Evolutionary conservation across 768 basidiomycete genomes (phyloP), one percentile per base, ranked within the genome.

Genomic region (Tricholoma hemisulphureum): DNA sequence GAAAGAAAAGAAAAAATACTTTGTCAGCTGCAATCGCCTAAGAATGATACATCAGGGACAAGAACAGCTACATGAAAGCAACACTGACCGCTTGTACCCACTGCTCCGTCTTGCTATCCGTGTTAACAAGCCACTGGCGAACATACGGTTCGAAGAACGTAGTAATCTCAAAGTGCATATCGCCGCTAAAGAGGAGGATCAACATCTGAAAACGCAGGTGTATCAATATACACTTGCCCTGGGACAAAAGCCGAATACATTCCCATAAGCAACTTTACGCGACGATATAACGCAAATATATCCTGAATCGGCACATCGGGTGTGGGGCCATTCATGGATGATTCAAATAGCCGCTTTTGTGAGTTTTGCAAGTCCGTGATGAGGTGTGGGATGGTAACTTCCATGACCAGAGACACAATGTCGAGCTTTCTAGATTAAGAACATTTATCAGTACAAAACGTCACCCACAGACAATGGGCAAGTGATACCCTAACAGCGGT

Each of bases 271-370:
- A 84, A 83, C 69, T 85, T 88, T 24, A 87, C 83, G 63, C 92
- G 81, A 57, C 91, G 80, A 66, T 95, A 98, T 13, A 98, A 75
- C 1, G 87, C 81, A 64, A 97, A 95, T 24, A 95, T 85, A 68
- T 98, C 94, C 62, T 93, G 89, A 49, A 95, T 93, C 1, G 89
- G 91, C 2, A 94, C 83, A 60, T 91, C 90, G 5, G 93, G 92
- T 7, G 89, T 91, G 1, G 92, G 90, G 3, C 89, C 89, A 65
- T 90, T 93, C 85, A 85, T 87, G 7, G 90, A 92, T 10, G 89
- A 87, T 66, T 93, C 90, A 58, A 90, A 85, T 5, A 94, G 73
- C 26, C 84, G 83, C 70, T 88, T 88, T 65, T 87, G 86, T 9
- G 86, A 85, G 39, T 75, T 77, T 60, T 88, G 83, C 23, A 95